Evolutionary conservation across 2,329 filamentous ascomycete genomes (phyloP), one percentile per base, ranked within the genome.

Genomic region (Pseudocercospora macadamiae): DNA sequence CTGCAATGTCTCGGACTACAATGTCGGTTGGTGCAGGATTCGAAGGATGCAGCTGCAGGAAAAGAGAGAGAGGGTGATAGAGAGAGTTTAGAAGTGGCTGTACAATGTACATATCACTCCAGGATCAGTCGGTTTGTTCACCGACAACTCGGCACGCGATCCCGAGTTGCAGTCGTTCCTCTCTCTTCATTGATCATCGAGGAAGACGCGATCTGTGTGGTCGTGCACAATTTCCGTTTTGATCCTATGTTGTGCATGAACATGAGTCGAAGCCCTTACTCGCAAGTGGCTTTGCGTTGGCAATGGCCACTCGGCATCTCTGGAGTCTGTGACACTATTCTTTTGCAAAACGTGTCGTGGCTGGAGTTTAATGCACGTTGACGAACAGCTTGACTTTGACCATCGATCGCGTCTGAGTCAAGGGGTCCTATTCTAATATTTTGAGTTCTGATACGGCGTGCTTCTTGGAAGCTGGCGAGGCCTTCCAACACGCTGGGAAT

Each of bases 361-460:
- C 39, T 45, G 39, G 39, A 45, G 39, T 45, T 21, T 45, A 25
- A 51, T 36, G 47, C 28, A 51, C 25, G 47, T 32, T 49, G 47
- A 49, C 21, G 47, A 49, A 21, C 47, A 49, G 14, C 14, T 12
- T 12, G 21, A 45, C 18, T 45, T 45, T 19, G 6, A 7, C 7
- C 39, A 32, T 45, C 19, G 39, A 45, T 45, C 39, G 39, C 16
- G 21, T 18, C 16, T 44, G 16, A 18, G 19, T 18, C 19, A 18
- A 44, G 37, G 39, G 39, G 39, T 45, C 21, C 39, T 19, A 45
- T 21, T 16, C 23, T 12, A 25, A 19, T 4, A 12, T 18, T 45
- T 45, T 45, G 21, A 45, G 19, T 45, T 45, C 3, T 4, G 39
- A 25, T 45, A 25, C 19, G 23, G 39, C 39, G 16, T 45, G 39